Percentiles rank a stretch among this genome's conserved stretches.
These are phyloP conservation scores for Lachancea sp. DNA, from an alignment of 805 yeast genomes.

Conservation along the genomic window DNA sequence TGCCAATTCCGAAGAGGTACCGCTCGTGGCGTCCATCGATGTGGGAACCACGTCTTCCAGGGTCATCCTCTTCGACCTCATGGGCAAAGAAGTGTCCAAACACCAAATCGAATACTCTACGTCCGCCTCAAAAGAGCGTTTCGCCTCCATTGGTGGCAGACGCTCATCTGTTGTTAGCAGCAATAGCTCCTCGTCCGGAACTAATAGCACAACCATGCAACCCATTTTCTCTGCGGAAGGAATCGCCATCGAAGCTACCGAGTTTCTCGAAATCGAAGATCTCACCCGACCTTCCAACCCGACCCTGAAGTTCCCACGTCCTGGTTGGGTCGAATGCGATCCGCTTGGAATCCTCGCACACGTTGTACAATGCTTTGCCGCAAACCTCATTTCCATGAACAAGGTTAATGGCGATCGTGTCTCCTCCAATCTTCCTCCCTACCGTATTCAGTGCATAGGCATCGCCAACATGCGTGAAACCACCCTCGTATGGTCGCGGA, in stretches of 20 bases:
- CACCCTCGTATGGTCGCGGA: constrained; percentile 77
- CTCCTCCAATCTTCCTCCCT: constrained; percentile 43
- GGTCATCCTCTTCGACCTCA: constrained; percentile 68
- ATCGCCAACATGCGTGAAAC: constrained; percentile 96
- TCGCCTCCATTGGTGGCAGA: constrained; percentile 41
- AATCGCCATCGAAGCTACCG: constrained; percentile 55
- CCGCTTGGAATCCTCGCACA: constrained; percentile 70
- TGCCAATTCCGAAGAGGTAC: constrained; percentile 23
- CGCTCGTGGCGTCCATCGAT: constrained; percentile 66
- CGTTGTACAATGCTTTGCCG: constrained; percentile 72
- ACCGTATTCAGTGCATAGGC: constrained; percentile 68
- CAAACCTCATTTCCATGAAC: constrained; percentile 52
- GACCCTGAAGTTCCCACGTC: constrained; percentile 69
- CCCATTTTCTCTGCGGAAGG: constrained; percentile 72
- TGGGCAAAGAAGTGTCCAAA: constrained; percentile 74
- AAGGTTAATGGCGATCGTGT: constrained; percentile 46
- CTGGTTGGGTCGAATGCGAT: constrained; percentile 93
- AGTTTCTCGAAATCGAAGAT: constrained; percentile 58
- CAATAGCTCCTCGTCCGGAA: constrained; percentile 8
- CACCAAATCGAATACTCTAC: constrained; percentile 88
- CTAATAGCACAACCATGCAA: not conserved
- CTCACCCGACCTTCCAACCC: constrained; percentile 48
- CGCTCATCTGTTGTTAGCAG: constrained; percentile 34
- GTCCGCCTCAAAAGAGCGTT: constrained; percentile 50
- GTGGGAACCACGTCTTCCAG: constrained; percentile 91